Evolutionary conservation across 352 stramenopile genomes (phyloP).

Genomic region (Pythium volutum): DNA sequence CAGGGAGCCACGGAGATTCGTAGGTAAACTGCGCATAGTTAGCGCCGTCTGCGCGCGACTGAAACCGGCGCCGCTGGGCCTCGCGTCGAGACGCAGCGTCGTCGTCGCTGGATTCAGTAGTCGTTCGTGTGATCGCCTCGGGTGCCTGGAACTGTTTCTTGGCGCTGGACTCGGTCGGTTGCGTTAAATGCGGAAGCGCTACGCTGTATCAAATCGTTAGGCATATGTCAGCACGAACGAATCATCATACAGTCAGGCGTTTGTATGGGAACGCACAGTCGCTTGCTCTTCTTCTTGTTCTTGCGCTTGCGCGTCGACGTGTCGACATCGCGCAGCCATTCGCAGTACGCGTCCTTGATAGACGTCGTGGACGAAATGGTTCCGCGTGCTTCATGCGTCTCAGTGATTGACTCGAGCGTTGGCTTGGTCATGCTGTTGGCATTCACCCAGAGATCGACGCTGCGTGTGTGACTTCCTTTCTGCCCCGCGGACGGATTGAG

Average conservation of each 20-base stretch:
- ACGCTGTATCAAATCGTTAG: constrained; percentile 5
- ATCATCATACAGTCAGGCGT: background rate
- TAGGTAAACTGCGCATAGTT: constrained; percentile 42
- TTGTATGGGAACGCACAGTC: background rate
- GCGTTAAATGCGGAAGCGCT: constrained; percentile 32
- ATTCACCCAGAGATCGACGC: too few species aligned
- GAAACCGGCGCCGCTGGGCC: constrained; percentile 30
- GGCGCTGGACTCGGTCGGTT: constrained; percentile 50
- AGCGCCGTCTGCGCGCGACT: constrained; percentile 36
- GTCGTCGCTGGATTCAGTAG: background rate
- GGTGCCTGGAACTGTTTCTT: constrained; percentile 35
- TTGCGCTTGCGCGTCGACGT: constrained; percentile 27
- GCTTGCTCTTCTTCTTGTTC: constrained; percentile 25
- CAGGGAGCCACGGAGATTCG: constrained; percentile 31
- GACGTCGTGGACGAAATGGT: background rate
- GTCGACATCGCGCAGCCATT: constrained; percentile 22
- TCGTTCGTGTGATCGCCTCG: constrained; percentile 7
- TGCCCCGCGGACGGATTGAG: too few species aligned
- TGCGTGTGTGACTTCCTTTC: too few species aligned
- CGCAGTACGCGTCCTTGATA: constrained; percentile 19
- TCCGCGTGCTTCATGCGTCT: background rate
- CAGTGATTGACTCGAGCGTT: background rate
- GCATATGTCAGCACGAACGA: background rate
- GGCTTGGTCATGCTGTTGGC: background rate
- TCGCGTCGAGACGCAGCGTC: background rate